A percentile compares a stretch with the other conserved stretches of the same genome.
Conservation (phyloP, 768 basidiomycete species). For the Hortiboletus flavorubellus region DNA sequence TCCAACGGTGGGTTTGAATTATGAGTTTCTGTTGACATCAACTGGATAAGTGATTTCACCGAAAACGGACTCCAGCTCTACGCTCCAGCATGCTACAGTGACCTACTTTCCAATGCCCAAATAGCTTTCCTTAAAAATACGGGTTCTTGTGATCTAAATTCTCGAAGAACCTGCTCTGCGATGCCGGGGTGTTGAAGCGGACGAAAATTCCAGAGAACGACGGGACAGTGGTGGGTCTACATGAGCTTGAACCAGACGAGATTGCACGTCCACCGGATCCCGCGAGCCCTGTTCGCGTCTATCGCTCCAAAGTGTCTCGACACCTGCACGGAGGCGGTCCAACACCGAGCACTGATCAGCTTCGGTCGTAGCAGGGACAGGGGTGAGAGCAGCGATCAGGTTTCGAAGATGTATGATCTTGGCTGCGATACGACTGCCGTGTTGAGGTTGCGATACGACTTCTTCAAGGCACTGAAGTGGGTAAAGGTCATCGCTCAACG, state of each 20-base stretch:
- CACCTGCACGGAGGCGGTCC: conserved; percentile 18
- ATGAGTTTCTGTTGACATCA: not conserved
- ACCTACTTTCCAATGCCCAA: not conserved
- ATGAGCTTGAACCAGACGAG: not conserved
- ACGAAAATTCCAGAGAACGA: conserved; percentile 7
- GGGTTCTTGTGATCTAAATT: conserved; percentile 6
- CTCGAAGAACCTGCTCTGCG: conserved; percentile 20
- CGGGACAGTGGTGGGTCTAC: conserved; percentile 1
- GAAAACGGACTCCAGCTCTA: not conserved
- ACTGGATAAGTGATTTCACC: not conserved
- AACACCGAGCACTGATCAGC: conserved; percentile 11
- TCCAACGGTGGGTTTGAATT: not conserved
- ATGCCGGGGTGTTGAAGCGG: conserved; percentile 7
- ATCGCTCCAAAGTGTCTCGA: conserved; percentile 22
- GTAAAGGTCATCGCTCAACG: conserved; percentile 1
- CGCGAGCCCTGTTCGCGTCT: conserved; percentile 1
- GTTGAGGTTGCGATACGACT: conserved; percentile 5
- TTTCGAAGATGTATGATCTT: conserved; percentile 22
- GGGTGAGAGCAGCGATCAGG: conserved; percentile 18
- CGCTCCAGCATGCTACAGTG: not conserved
- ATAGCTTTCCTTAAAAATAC: not conserved
- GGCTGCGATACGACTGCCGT: conserved; percentile 16
- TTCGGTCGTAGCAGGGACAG: conserved; percentile 22
- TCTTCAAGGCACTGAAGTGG: not conserved
- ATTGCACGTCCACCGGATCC: conserved; percentile 2